Percentiles rank a stretch among this genome's conserved stretches.
Evolutionary conservation across 2,329 filamentous ascomycete species (phyloP).

Genomic region (Xylaria arbuscula): DNA sequence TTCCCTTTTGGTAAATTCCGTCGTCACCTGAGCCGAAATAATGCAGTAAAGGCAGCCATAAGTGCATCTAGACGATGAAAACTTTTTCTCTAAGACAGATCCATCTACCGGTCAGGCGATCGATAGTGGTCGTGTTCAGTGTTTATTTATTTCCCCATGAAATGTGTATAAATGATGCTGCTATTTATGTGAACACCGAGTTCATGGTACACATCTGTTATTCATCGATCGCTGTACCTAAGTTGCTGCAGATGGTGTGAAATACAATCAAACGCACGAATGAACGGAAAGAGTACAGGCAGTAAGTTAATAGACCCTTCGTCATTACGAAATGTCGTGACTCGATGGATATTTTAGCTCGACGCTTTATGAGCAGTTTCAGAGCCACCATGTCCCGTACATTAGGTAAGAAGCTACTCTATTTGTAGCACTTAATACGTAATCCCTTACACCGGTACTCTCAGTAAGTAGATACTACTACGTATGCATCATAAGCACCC

Average conservation of each 20-base stretch:
- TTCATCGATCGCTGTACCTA: background rate
- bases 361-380: constrained; percentile 6
- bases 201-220: background rate
- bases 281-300: too few relatives aligned
- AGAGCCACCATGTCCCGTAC: constrained; percentile 15
- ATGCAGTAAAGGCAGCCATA: constrained; percentile 18
- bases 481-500: background rate
- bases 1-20: constrained; percentile 28
- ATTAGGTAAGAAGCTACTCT: background rate
- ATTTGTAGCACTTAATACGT: constrained; percentile 6
- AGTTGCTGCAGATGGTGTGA: too few relatives aligned
- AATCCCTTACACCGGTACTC: background rate
- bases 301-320: background rate
- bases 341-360: constrained; percentile 18
- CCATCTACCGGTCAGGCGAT: background rate
- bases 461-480: background rate
- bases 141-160: background rate
- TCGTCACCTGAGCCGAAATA: constrained; percentile 36
- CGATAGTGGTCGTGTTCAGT: background rate
- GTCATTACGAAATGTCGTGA: constrained; percentile 28
- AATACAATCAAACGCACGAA: too few relatives aligned
- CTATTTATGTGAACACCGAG: too few relatives aligned
- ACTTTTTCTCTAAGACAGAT: background rate
- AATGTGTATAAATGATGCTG: background rate
- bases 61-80: constrained; percentile 20